These are phyloP conservation scores for Camellia granthamiana DNA, from an alignment of 148 eudicot genomes.

Conservation along the genomic window DNA sequence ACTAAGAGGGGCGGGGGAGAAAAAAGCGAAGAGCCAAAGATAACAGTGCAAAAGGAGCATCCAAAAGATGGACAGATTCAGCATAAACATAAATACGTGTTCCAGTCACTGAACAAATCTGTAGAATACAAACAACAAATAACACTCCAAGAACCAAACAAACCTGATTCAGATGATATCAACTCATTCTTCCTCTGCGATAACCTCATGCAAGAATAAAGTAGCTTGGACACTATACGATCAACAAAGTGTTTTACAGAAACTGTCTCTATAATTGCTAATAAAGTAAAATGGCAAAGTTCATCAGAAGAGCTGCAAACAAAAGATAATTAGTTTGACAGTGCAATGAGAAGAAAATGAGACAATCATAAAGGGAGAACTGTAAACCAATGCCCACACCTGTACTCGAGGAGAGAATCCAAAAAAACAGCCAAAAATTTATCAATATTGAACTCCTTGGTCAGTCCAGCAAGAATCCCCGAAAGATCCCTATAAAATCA, in stretches of 20 bases:
- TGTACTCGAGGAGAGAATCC: conserved; percentile 64
- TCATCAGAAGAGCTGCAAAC: conserved; percentile 53
- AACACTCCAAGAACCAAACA: conserved; percentile 9
- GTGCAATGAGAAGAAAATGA: conserved; percentile 4
- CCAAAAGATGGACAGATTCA: neutral
- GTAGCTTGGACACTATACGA: conserved; percentile 50
- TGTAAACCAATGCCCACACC: conserved; percentile 29
- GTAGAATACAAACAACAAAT: neutral
- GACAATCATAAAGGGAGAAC: neutral
- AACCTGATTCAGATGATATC: conserved; percentile 46
- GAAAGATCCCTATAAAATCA: conserved; percentile 48
- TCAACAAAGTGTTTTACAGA: conserved; percentile 41
- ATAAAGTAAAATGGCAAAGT: conserved; percentile 37
- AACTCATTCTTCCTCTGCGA: conserved; percentile 37
- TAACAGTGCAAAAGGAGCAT: neutral
- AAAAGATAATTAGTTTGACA: conserved; percentile 13
- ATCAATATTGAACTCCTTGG: conserved; percentile 72
- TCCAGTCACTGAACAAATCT: neutral
- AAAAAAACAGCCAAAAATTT: conserved; percentile 58
- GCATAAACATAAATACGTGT: neutral
- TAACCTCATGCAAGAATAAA: conserved; percentile 46
- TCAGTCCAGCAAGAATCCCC: conserved; percentile 54
- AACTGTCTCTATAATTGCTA: conserved; percentile 57
- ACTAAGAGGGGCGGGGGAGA: neutral
- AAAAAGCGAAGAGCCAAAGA: conserved; percentile 10